Base-by-base conservation (phyloP, 805 yeast genomes). In the Nakazawaea sp. region DNA sequence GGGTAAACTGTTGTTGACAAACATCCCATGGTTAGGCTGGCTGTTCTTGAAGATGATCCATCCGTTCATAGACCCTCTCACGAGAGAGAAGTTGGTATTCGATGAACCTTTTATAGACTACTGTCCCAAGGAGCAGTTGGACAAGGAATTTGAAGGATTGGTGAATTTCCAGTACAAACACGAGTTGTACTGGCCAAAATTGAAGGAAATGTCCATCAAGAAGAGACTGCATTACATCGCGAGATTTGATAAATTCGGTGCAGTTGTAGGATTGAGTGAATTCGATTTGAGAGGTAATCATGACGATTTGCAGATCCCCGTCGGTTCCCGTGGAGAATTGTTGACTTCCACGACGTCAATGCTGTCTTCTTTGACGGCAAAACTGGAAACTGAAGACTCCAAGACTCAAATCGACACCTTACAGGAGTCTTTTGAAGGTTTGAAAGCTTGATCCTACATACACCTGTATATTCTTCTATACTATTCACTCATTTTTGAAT, bases 31-130 rank as follows among this genome's bases (percentile, higher is more conserved):
- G 75, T 61, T 90, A 37, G 98, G 89, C 5, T 84, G 95, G 86
- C 79, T 96, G 9, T 92, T 92, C 51, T 64, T 92, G 48, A 89
- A 84, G 62, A 64, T 92, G 46, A 89, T 92, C 45, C 87, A 85
- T 50, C 98, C 99, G 4, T 92, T 92, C 56, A 92, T 92, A 45
- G 98, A 92, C 54, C 97, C 98, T 5, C 62, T 86, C 53, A 92
- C 99, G 2, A 72, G 95, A 45, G 97, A 89, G 59, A 92, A 92
- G 62, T 72, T 92, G 46, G 95, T 88, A 3, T 92, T 79, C 55
- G 94, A 86, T 56, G 86, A 89, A 49, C 95, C 96, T 12, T 86
- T 89, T 59, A 71, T 76, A 17, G 65, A 86, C 24, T 90, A 83
- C 51, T 92, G 88, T n/a, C 95, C 95, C 2, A 59, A 60, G 18